A percentile compares a stretch with the other conserved stretches of the same genome.
Conservation (phyloP, 768 basidiomycete species). For the Cyclocybe aegerita region DNA sequence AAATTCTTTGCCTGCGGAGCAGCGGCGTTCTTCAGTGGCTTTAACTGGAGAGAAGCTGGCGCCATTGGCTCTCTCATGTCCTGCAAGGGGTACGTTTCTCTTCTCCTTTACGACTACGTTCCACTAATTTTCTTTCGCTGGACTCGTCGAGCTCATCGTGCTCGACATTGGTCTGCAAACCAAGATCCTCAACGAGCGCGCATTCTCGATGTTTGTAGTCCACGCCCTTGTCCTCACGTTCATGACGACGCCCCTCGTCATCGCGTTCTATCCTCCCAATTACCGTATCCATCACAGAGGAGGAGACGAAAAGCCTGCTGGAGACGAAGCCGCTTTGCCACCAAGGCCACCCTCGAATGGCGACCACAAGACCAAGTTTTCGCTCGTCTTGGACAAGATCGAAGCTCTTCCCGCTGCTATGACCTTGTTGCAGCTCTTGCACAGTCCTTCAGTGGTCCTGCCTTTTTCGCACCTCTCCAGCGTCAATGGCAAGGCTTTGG, state of each 20-base stretch:
- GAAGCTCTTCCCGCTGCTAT: constrained; percentile 82
- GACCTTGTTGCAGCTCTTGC: constrained; percentile 77
- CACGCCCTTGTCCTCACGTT: constrained; percentile 76
- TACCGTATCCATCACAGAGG: constrained; percentile 41
- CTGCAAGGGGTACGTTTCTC: constrained; percentile 71
- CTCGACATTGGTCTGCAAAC: constrained; percentile 84
- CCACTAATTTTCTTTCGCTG: constrained; percentile 16
- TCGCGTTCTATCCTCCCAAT: constrained; percentile 72
- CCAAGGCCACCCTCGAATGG: constrained; percentile 26
- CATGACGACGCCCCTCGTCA: constrained; percentile 81
- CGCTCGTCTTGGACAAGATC: constrained; percentile 76
- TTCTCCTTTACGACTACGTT: not conserved
- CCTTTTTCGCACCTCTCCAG: constrained; percentile 2
- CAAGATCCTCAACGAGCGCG: constrained; percentile 56
- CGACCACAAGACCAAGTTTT: constrained; percentile 56
- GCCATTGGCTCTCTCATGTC: constrained; percentile 89
- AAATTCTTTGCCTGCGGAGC: constrained; percentile 75
- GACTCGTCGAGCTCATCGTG: constrained; percentile 85
- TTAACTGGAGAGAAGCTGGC: constrained; percentile 72
- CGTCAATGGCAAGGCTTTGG: constrained; percentile 24
- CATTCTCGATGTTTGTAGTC: constrained; percentile 91
- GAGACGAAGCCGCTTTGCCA: constrained; percentile 18
- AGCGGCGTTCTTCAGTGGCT: constrained; percentile 61
- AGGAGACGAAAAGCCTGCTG: constrained; percentile 15
- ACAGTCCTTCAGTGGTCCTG: not conserved